Conservation (phyloP, 2,329 filamentous ascomycete genomes). For the Fusarium penzigii region DNA sequence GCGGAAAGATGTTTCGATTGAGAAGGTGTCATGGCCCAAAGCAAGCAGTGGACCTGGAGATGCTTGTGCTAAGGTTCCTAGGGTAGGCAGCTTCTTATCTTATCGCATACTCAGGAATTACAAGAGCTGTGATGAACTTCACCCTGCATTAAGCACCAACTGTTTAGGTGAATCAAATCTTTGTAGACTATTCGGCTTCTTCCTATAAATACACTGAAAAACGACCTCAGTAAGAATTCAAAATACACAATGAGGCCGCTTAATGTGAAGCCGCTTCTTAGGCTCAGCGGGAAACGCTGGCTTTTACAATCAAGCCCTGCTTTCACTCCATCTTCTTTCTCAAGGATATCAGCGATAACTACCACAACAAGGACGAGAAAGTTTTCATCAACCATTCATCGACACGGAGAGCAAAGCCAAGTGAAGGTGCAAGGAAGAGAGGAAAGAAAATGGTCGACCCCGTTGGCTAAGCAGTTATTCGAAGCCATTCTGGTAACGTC, state of each 20-base stretch:
- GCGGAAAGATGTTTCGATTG: too few relatives aligned
- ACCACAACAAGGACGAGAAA: constrained; percentile 5
- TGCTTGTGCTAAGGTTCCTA: too few relatives aligned
- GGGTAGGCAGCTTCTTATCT: too few relatives aligned
- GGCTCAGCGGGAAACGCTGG: constrained; percentile 14
- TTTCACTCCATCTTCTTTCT: too few relatives aligned
- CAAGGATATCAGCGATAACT: too few relatives aligned
- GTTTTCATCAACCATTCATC: constrained; percentile 28
- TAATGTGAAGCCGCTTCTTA: constrained; percentile 7
- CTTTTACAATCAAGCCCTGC: constrained; percentile 3
- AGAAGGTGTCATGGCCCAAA: too few relatives aligned
- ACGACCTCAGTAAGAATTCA: not conserved
- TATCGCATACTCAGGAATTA: too few relatives aligned
- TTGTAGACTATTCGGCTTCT: not conserved
- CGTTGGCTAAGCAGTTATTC: constrained; percentile 81
- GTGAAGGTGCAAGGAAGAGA: constrained; percentile 29
- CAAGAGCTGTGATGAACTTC: too few relatives aligned
- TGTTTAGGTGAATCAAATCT: too few relatives aligned
- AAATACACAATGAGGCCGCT: constrained; percentile 21
- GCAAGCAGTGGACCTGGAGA: too few relatives aligned
- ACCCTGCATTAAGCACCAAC: too few relatives aligned
- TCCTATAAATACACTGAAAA: not conserved
- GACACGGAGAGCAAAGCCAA: constrained; percentile 10
- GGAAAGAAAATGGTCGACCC: constrained; percentile 82
- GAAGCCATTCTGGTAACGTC: constrained; percentile 75